Base-by-base conservation (phyloP, 257 asterid species). In the Perilla frutescens region DNA sequence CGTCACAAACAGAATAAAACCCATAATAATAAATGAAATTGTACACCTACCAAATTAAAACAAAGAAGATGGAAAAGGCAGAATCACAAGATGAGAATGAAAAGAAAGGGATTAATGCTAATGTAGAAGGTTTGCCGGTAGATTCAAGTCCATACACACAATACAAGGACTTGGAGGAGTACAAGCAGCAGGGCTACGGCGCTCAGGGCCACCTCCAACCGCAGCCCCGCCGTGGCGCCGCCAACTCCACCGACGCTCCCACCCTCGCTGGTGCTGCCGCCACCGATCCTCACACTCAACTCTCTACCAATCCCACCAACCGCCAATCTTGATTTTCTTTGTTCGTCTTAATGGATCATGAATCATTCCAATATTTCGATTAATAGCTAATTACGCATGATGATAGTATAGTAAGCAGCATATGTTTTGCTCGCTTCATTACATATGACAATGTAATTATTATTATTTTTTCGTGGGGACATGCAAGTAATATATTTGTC, bases 171-270 rank as follows among this genome's bases (percentile, higher is more conserved):
- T 67, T 90, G 84, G 98, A 92, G 79, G 97, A 92, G 70, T 90
- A 90, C 87, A 90, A 92, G 89, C 20, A 83, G 55, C 81, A 87
- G 57, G 97, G 88, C 0, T 92, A 92, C 15, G 98, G 98, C 13
- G 83, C 96, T 0, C 81, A 90, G 43, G 97, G 98, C 45, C 97
- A 92, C 77, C 91, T 69, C 20, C 83, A 90, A 57, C 91, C 95
- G 8, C 71, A 82, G 36, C 84, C 87, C 10, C 88, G 95, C 75
- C 96, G 82, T 8, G 90, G 92, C 62, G 96, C 98, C 55, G 90
- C 91, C 47, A 75, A 62, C 53, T 92, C 97, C 80, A 89, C 96
- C 71, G 98, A 92, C 3, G 98, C 97, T 5, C 98, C 98, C 6
- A 88, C 93, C 47, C 50, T 20, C 32, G 69, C 87, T 8, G 84